Conservation (phyloP, 371 early-diverging fungal genomes). For the Mucor mucedo region DNA sequence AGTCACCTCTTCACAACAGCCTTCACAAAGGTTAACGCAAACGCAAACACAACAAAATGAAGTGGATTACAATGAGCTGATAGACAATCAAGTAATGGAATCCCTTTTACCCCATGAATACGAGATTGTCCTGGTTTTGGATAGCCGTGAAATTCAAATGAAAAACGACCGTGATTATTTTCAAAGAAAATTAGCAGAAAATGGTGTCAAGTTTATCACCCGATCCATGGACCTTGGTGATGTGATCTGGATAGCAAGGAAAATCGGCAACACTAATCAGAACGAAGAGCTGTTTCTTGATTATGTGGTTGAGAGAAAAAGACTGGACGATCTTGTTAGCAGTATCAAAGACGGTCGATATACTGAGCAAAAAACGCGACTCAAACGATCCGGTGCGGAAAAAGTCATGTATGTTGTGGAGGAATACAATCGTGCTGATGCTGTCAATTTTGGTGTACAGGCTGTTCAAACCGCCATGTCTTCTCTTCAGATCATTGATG, state of each 20-base stretch:
- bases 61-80: neutral
- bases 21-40: neutral
- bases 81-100: neutral
- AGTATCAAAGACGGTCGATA: slow-evolving; percentile 96
- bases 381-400: slow-evolving; percentile 67
- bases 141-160: slow-evolving; percentile 82
- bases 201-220: slow-evolving; percentile 61
- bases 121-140: slow-evolving; percentile 80
- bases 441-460: slow-evolving; percentile 57
- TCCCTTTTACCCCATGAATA: slow-evolving; percentile 57
- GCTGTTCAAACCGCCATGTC: slow-evolving; percentile 73
- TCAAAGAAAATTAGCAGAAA: slow-evolving; percentile 59
- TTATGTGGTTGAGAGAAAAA: slow-evolving; percentile 92
- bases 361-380: slow-evolving; percentile 93
- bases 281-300: slow-evolving; percentile 81
- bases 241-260: slow-evolving; percentile 85
- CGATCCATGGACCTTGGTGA: slow-evolving; percentile 86
- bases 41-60: neutral
- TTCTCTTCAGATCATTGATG: slow-evolving; percentile 69
- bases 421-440: slow-evolving; percentile 60
- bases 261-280: slow-evolving; percentile 33
- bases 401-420: slow-evolving; percentile 89
- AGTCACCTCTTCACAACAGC: too few relatives aligned
- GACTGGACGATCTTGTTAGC: slow-evolving; percentile 87
- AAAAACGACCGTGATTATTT: slow-evolving; percentile 76